Base-by-base conservation (phyloP, 495 filamentous ascomycete genomes). In the Cercophora sp. region DNA sequence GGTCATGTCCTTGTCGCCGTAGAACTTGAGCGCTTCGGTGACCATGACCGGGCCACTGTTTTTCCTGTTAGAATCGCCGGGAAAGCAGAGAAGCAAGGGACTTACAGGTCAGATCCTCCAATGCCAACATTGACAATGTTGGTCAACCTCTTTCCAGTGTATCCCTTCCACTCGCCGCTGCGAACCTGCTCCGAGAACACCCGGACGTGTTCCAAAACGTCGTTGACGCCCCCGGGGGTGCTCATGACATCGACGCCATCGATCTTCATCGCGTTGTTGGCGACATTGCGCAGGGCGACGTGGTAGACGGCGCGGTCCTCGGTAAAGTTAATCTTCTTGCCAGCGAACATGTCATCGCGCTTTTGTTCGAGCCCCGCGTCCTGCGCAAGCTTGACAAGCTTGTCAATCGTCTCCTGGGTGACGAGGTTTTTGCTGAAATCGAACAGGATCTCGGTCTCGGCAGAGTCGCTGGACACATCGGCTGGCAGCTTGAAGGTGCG, bases 401-500 rank as follows among this genome's bases (percentile, higher is more conserved):
- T 75, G 47, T 81, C 75, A n/a, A 97, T 72, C 4, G 93, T 98
- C 67, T 96, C 89, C 47, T 95, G 88, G 54, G 85, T 96, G 52
- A 98, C 70, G 71, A 97, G 89, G 79, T 98, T 98, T 83, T 98
- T 98, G 75, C 86, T 91, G 80, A 96, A 98, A 73, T 98, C 93
- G 69, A 97, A 98, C 29, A 97, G 80, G 66, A 89, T 92, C 55
- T 96, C 89, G 47, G 69, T 73, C 50, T 64, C 71, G 51, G 62
- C 65, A 55, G 64, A 48, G 15, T 55, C 59, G 59, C 63, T 65
- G 29, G 80, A 76, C 62, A 80, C 80, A 67, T 91, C 87, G 24
- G 83, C 84, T 27, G 79, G 76, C 70, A 96, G 94, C 39, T 79
- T 69, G 75, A 98, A 94, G 60, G 78, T 86, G 62, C 84, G 86